A percentile compares a stretch with the other conserved stretches of the same genome.
Conservation (phyloP, 768 basidiomycete genomes). For the Boletellus emodensis region DNA sequence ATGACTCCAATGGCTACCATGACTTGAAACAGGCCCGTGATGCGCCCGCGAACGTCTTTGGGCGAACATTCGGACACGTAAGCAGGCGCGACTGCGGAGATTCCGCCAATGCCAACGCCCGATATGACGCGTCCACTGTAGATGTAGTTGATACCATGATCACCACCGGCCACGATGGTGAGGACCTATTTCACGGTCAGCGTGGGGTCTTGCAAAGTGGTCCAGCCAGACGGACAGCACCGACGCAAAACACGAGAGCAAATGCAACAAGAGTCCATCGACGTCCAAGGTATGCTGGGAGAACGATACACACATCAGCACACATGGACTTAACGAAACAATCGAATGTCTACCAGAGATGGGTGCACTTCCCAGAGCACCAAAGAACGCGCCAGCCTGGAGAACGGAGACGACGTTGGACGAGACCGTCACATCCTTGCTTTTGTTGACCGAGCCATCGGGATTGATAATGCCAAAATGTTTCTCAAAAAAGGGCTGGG, state of each 20-base stretch:
- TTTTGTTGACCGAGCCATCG: slow-evolving; percentile 39
- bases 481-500: slow-evolving; percentile 52
- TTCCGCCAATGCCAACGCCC: slow-evolving; percentile 78
- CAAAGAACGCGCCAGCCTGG: slow-evolving; percentile 87
- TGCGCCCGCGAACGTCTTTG: slow-evolving; percentile 80
- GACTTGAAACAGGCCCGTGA: slow-evolving; percentile 84
- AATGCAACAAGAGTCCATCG: slow-evolving; percentile 59
- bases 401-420: slow-evolving; percentile 85
- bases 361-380: slow-evolving; percentile 70
- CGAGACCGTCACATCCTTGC: slow-evolving; percentile 50
- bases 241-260: slow-evolving; percentile 60
- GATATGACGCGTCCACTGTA: slow-evolving; percentile 79
- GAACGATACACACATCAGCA: neutral
- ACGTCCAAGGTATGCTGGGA: slow-evolving; percentile 60
- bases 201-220: neutral
- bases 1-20: slow-evolving; percentile 83
- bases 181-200: slow-evolving; percentile 45
- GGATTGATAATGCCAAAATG: slow-evolving; percentile 56
- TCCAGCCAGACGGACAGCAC: slow-evolving; percentile 54
- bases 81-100: slow-evolving; percentile 80
- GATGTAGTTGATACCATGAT: slow-evolving; percentile 60
- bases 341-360: slow-evolving; percentile 49
- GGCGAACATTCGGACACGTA: slow-evolving; percentile 87
- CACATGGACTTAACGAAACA: neutral
- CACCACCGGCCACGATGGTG: slow-evolving; percentile 59